These are phyloP conservation scores for Phytopythium chamaehyphon DNA, from an alignment of 352 stramenopile genomes.

Conservation along the genomic window DNA sequence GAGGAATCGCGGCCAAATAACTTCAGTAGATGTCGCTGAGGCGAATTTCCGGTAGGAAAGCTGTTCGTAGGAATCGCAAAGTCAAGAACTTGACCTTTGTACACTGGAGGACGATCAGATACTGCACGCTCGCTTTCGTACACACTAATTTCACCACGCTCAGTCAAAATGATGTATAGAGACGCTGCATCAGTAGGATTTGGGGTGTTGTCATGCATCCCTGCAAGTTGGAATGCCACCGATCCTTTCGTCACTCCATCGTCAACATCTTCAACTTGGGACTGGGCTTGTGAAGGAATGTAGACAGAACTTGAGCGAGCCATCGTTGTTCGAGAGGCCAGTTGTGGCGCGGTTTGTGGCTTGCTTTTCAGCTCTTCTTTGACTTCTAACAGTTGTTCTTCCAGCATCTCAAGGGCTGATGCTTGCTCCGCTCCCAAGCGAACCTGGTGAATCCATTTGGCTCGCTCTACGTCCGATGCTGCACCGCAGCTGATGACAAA, in stretches of 20 bases:
- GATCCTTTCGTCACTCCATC: constrained; percentile 1
- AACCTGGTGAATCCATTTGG: constrained; percentile 67
- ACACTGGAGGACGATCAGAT: constrained; percentile 12
- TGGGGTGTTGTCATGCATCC: constrained; percentile 4
- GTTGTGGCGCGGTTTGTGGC: not conserved
- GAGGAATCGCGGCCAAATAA: constrained; percentile 12
- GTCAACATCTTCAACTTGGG: not conserved
- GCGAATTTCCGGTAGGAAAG: not conserved
- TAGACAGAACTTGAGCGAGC: not conserved
- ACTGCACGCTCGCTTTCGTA: constrained; percentile 47
- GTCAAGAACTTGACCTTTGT: constrained; percentile 30
- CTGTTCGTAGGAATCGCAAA: constrained; percentile 12
- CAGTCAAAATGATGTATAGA: constrained; percentile 31
- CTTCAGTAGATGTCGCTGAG: constrained; percentile 16
- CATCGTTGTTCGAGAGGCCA: not conserved
- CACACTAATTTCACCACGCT: constrained; percentile 26
- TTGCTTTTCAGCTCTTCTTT: constrained; percentile 4
- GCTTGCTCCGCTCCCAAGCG: constrained; percentile 45
- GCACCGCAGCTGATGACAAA: constrained; percentile 60
- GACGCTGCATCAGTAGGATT: constrained; percentile 9
- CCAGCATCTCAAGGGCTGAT: constrained; percentile 46
- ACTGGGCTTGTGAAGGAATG: not conserved
- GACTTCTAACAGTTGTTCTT: constrained; percentile 39
- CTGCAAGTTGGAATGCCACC: constrained; percentile 10
- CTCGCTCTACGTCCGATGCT: constrained; percentile 47